A percentile compares a stretch with the other conserved stretches of the same genome.
Conservation (phyloP, 495 filamentous ascomycete species). For the Penicillium roqueforti region DNA sequence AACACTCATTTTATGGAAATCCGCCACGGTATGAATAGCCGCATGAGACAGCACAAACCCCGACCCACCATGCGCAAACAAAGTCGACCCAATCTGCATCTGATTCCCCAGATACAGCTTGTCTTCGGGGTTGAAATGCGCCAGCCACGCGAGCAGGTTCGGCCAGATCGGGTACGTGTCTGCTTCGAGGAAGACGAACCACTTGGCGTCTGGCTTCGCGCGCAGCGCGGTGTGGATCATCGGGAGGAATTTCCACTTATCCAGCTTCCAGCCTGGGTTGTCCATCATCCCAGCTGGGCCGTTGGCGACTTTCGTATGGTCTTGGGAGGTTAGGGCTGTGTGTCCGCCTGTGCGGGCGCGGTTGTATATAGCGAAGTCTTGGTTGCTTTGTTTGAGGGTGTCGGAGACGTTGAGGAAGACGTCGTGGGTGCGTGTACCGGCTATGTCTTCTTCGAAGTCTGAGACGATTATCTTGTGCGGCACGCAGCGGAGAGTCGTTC, state of each 20-base stretch:
- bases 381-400: slow-evolving; percentile 24
- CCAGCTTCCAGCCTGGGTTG: slow-evolving; percentile 58
- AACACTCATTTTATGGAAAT: slow-evolving; percentile 12
- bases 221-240: slow-evolving; percentile 55
- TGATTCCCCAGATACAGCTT: slow-evolving; percentile 54
- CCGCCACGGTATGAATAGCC: slow-evolving; percentile 28
- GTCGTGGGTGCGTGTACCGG: slow-evolving; percentile 35
- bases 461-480: slow-evolving; percentile 46
- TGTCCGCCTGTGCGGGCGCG: slow-evolving; percentile 35
- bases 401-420: slow-evolving; percentile 40
- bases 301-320: slow-evolving; percentile 31
- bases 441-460: slow-evolving; percentile 46
- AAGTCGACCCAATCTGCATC: slow-evolving; percentile 39
- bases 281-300: slow-evolving; percentile 31
- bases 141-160: slow-evolving; percentile 56
- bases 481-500: slow-evolving; percentile 45
- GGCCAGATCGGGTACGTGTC: slow-evolving; percentile 65
- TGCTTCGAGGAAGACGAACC: slow-evolving; percentile 67
- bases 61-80: slow-evolving; percentile 64
- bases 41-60: slow-evolving; percentile 53
- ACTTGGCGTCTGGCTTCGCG: slow-evolving; percentile 49
- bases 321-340: slow-evolving; percentile 25
- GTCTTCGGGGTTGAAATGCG: slow-evolving; percentile 42
- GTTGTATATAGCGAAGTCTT: slow-evolving; percentile 45
- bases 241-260: slow-evolving; percentile 70